A percentile compares a stretch with the other conserved stretches of the same genome.
These are phyloP conservation scores for Arthrobotrys iridis DNA, from an alignment of 2,329 filamentous ascomycete species.

Conservation along the genomic window DNA sequence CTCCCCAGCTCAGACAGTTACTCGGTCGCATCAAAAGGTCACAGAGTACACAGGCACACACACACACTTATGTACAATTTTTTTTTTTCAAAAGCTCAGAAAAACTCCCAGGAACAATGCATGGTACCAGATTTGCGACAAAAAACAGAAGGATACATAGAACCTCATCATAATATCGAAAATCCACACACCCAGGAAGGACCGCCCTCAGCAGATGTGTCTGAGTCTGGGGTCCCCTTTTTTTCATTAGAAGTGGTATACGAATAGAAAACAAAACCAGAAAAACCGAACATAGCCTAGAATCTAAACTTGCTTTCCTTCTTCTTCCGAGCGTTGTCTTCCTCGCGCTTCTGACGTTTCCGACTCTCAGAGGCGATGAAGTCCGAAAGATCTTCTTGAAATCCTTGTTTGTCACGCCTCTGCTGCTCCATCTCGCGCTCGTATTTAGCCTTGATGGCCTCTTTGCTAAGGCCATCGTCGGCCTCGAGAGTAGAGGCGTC, in stretches of 20 bases:
- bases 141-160: not conserved
- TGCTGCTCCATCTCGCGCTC: constrained; percentile 73
- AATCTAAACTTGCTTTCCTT: constrained; percentile 67
- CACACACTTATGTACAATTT: constrained; percentile 59
- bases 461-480: constrained; percentile 82
- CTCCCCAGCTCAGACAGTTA: too few relatives aligned
- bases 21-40: too few relatives aligned
- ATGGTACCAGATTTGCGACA: not conserved
- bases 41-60: too few relatives aligned
- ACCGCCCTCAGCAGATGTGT: constrained; percentile 37
- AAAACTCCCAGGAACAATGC: constrained; percentile 38
- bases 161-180: not conserved
- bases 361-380: constrained; percentile 95
- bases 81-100: constrained; percentile 20
- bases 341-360: constrained; percentile 88
- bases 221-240: constrained; percentile 19
- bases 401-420: constrained; percentile 73
- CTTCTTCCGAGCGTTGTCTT: constrained; percentile 76
- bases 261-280: not conserved
- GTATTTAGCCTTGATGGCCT: constrained; percentile 81
- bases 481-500: constrained; percentile 82
- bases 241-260: not conserved
- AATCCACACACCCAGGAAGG: not conserved
- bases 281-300: constrained; percentile 48
- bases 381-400: constrained; percentile 89